Evolutionary conservation across 176 grass and related monocot species (phyloP), one percentile per base, ranked within the genome.

Genomic region (Thinopyrum elongatum): DNA sequence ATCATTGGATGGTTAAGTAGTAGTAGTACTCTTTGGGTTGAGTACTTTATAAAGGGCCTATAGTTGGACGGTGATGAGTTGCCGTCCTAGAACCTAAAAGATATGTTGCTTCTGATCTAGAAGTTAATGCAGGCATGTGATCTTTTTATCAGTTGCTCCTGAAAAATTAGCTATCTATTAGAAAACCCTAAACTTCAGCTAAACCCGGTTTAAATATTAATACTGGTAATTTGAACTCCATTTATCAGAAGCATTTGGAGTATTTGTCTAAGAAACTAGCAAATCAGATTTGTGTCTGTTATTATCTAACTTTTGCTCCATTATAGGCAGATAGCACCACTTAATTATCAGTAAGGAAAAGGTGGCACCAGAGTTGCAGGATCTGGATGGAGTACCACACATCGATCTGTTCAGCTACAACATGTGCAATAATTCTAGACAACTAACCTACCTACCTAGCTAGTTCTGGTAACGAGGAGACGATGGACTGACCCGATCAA

Each of bases 51-150:
- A 58, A 58, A 35, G 76, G 26, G 16, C 58, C 30, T 31, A 29
- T 31, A 69, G 66, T 57, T 80, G 82, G 76, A 85, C 49, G 82
- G 87, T 74, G 82, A 34, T 27, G 47, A 69, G 47, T 46, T 66
- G 76, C 42, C 44, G 29, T 67, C 81, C 58, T 63, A 73, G 34
- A 84, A 34, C 36, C 53, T 72, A 79, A 62, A 83, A 78, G n/a
- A 53, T 69, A 30, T 25, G n/a, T 78, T 70, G 3, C 44, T 57
- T 57, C 2, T 63, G 70, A 78, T 86, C 53, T 58, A 11, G 53
- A n/a, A 79, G 57, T 86, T 78, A 86, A 87, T 90, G 80, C 89
- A 73, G 53, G 65, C 84, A 90, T 73, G 74, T 86, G 84, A 66
- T 53, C 19, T 59, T 57, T 34, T 25, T 31, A 63, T 89, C 67